Base-by-base conservation (phyloP, 441 rosid species). In the Isatis lusitanica region DNA sequence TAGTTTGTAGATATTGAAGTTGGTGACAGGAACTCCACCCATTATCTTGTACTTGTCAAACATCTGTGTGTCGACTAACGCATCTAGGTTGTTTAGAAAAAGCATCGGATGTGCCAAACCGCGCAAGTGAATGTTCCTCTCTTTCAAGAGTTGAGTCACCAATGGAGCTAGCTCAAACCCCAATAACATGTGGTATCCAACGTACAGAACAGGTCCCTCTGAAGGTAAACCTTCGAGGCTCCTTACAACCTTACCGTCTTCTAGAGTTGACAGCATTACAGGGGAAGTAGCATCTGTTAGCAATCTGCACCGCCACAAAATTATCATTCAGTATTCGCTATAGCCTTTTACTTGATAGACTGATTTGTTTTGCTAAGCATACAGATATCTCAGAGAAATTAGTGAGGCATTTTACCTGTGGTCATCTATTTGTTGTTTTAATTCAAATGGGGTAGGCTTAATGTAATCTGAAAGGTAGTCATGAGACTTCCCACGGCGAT, bases 21-120 rank as follows among this genome's bases (percentile, higher is more conserved):
- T 85, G 0, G 92, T 80, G 70, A 83, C 91, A n/a, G 94, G 97
- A 65, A 83, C 85, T 8, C 85, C 88, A 24, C 94, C 92, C 90
- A 88, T 84, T 38, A 85, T 28, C 73, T 85, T 85, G 48, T 67
- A 40, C 3, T n/a, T 11, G 76, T 90, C 92, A 42, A 70, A 85
- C 17, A 28, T 6, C 15, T 73, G 62, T 0, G 74, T 9, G 4
- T 78, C 83, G 2, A 24, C 18, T 9, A 74, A 75, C 6, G 28
- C 9, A 18, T 80, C 84, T 70, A 13, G 67, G 21, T 43, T 16
- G 68, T 72, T 74, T 13, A 3, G 18, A 80, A 84, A 88, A 17
- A 82, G 39, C 78, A 85, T 12, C 7, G 92, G 96, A 84, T 90
- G 92, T 52, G 90, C 89, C 66, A 90, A 76, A 15, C 93, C 92